These are phyloP conservation scores for Cyclostephanos tholiformis DNA, from an alignment of 108 stramenopile genomes.

Conservation along the genomic window DNA sequence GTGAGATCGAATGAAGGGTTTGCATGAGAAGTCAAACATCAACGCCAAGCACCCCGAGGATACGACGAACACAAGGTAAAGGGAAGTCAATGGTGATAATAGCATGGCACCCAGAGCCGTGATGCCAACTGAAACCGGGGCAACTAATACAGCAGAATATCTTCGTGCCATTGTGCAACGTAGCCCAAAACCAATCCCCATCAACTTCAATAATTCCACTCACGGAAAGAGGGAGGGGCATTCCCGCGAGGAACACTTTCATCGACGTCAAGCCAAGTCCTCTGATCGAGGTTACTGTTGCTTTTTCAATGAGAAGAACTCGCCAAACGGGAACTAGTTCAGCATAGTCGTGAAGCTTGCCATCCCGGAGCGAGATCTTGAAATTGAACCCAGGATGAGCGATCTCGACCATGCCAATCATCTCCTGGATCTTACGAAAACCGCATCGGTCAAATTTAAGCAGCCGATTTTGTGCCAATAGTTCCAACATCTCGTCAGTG, in stretches of 20 bases:
- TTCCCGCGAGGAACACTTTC: neutral
- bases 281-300: neutral
- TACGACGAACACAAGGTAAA: neutral
- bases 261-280: neutral
- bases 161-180: neutral
- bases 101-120: neutral
- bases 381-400: neutral
- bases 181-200: neutral
- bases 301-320: neutral
- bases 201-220: neutral
- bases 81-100: neutral
- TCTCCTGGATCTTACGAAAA: neutral
- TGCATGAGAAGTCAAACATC: neutral
- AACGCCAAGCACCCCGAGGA: conserved; percentile 2
- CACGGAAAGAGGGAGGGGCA: neutral
- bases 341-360: neutral
- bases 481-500: neutral
- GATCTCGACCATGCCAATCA: conserved; percentile 3
- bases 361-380: conserved; percentile 2
- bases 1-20: too few species aligned
- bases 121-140: neutral
- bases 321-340: neutral
- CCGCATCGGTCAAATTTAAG: neutral
- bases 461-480: neutral
- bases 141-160: neutral